Evolutionary conservation across 1,284 basidiomycete genomes (phyloP), one percentile per base, ranked within the genome.

Genomic region (Schizophyllum amplum): DNA sequence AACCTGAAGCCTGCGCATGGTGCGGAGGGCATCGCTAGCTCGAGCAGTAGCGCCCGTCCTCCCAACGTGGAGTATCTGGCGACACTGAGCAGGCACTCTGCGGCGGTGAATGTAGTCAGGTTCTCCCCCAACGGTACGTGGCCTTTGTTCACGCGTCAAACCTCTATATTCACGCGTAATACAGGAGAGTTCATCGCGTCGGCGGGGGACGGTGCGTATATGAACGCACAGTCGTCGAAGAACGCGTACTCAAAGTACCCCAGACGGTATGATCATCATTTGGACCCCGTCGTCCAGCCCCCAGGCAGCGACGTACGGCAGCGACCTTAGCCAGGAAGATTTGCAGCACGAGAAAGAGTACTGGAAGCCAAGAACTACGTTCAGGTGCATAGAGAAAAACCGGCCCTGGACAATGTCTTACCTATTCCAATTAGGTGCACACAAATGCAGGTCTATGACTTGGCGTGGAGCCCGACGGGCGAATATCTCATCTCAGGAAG

Each of bases 11-110:
- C 90, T 13, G 73, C 82, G 15, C 77, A 87, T 21, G 72, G 81
- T n/a, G 83, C 78, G 60, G 72, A 70, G 59, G 75, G 73, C 55
- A 68, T 72, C 4, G 61, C 74, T 9, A 71, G 75, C 6, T 72
- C 74, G 59, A 42, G 13, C 13, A 42, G 33, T 17, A 71, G 75
- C 22, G 73, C 82, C 33, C 83, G 90, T 57, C 86, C 89, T 1
- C 92, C 96, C n/a, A 83, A 94, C 57, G 90, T 96, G 53, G 97
- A 99, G 69, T 99, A 98, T 68, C 85, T 98, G 24, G 89, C 97
- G 1, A 99, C 96, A 0, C 82, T 99, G 54, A 87, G 82, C 64
- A 86, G 94, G 67, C 96, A 99, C 72, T 94, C 92, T 11, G 93
- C 92, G 22, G 86, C 94, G 4, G 96, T 99, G 60, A 99, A 99